phyloP scores from a whole-genome alignment of 768 basidiomycete species.

The Boletus bicolor region DNA sequence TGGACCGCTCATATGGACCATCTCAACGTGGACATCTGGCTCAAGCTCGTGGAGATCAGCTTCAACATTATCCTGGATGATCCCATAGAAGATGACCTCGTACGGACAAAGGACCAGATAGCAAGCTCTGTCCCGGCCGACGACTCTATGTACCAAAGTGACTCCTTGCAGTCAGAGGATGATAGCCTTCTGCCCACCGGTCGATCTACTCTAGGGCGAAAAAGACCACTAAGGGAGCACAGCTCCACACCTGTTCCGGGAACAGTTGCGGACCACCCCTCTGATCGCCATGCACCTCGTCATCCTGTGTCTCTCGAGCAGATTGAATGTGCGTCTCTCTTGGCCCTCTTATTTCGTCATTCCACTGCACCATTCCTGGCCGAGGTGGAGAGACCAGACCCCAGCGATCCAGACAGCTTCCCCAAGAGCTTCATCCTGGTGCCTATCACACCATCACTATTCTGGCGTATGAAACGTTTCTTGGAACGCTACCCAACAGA shows the following conservation, averaged over 20 bases:
- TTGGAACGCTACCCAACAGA: constrained; percentile 65
- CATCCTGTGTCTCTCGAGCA: constrained; percentile 51
- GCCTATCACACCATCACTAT: constrained; percentile 42
- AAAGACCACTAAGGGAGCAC: constrained; percentile 25
- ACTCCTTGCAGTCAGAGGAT: constrained; percentile 29
- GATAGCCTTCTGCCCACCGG: constrained; percentile 32
- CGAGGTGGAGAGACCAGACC: constrained; percentile 28
- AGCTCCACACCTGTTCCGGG: constrained; percentile 22
- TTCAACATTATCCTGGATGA: constrained; percentile 80
- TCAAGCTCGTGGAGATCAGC: constrained; percentile 59
- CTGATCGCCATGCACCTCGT: constrained; percentile 23
- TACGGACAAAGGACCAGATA: constrained; percentile 25
- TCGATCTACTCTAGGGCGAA: constrained; percentile 17
- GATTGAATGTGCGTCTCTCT: constrained; percentile 66
- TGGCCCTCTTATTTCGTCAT: constrained; percentile 58
- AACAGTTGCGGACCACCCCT: constrained; percentile 15
- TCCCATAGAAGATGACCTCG: constrained; percentile 34
- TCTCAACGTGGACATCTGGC: constrained; percentile 63
- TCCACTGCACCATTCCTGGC: constrained; percentile 57
- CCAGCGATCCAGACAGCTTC: constrained; percentile 27
- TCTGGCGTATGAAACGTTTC: constrained; percentile 60
- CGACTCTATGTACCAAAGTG: constrained; percentile 34
- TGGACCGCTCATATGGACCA: constrained; percentile 79
- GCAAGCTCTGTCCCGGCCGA: constrained; percentile 9
- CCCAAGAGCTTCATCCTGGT: constrained; percentile 27